A percentile compares a stretch with the other conserved stretches of the same genome.
phyloP scores from a whole-genome alignment of 352 stramenopile species.

The Phytopythium kandeliae region DNA sequence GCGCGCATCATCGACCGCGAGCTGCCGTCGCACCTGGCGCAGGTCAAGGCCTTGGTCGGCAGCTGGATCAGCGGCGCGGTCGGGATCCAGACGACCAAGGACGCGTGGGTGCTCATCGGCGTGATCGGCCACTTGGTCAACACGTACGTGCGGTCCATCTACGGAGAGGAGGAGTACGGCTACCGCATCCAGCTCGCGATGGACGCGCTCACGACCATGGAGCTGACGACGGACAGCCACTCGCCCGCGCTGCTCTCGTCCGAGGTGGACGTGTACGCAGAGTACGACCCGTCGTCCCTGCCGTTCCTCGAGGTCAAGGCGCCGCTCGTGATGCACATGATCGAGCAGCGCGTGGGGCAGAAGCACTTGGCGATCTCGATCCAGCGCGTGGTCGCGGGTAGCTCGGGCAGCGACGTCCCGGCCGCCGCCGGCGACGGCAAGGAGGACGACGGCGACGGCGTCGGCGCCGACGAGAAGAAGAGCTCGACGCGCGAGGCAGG shows the following conservation, averaged over 20 bases:
- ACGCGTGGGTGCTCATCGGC: conserved; percentile 80
- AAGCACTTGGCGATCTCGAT: conserved; percentile 75
- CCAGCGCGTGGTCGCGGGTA: conserved; percentile 66
- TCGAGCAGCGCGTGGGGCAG: conserved; percentile 71
- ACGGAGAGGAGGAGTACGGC: conserved; percentile 79
- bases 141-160: conserved; percentile 72
- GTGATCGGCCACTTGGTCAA: conserved; percentile 80
- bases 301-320: conserved; percentile 80
- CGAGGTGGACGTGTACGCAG: conserved; percentile 80
- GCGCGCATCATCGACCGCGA: conserved; percentile 77
- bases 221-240: conserved; percentile 59
- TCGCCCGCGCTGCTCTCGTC: conserved; percentile 61
- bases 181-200: conserved; percentile 84
- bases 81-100: conserved; percentile 79
- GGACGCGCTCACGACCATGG: conserved; percentile 82
- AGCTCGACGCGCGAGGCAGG: conserved; percentile 16
- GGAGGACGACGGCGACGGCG: conserved; percentile 21
- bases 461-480: conserved; percentile 15
- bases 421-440: conserved; percentile 16
- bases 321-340: conserved; percentile 83
- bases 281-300: conserved; percentile 68
- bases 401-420: conserved; percentile 12
- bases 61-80: conserved; percentile 79
- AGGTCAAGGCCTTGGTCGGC: conserved; percentile 71
- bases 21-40: conserved; percentile 70